Evolutionary conservation across 345 rosid genomes (phyloP), one percentile per base, ranked within the genome.

Genomic region (Eucalyptus melliodora): DNA sequence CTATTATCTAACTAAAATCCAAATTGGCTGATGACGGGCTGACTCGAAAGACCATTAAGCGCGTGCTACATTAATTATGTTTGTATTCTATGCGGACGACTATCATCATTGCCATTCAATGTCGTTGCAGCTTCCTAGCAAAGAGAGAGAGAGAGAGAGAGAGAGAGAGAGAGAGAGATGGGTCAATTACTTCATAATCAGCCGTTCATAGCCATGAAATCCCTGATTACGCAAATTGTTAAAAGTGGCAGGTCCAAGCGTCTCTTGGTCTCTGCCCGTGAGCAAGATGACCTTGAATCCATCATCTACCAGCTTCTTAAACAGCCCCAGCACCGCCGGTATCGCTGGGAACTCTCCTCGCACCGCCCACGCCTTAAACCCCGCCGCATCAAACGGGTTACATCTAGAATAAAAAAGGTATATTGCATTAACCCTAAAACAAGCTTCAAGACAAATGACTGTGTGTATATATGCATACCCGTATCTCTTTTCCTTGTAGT

Each of bases 261-360:
- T 40, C 42, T 40, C 42, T 40, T 40, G 42, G 42, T 40, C 42
- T 40, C 42, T 40, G 42, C 99, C 99, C 3, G 99, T 96, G 27
- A 98, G 60, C 50, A 97, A 81, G 81, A 98, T 91, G 16, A 97
- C 96, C 91, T 96, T 96, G 90, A 97, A 96, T 14, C 98, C 98
- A 16, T 86, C 45, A 1, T 85, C 92, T 10, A 95, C 86, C 69
- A 98, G 92, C 82, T 83, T 85, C 50, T 55, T 88, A 88, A 95
- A 97, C 90, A 98, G 56, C 37, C 69, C 90, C 69, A 96, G 94
- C 88, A 96, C 92, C 1, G 94, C 92, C 27, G 95, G 94, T 89
- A 98, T 95, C 1, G 96, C 98, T 24, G 95, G 96, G 82, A 96
- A 97, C 27, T 89, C 94, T 90, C 94, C 99, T 90, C 53, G 93